Evolutionary conservation across 2,329 filamentous ascomycete species (phyloP).

Genomic region (Intubia oerlemansii): DNA sequence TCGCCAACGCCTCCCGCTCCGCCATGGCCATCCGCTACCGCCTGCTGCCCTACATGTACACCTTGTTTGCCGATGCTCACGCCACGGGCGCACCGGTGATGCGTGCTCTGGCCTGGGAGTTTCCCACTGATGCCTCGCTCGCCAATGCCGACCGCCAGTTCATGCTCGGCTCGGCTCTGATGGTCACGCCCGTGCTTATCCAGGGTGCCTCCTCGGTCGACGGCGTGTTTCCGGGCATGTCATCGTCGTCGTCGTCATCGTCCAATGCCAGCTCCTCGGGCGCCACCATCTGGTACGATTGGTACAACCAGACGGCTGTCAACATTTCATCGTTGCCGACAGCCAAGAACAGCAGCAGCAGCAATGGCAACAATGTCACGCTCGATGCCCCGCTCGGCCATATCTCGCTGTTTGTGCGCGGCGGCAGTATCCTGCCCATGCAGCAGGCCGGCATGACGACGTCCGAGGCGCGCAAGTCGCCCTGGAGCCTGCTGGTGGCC

Average conservation of each 20-base stretch:
- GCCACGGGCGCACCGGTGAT: constrained; percentile 41
- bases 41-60: constrained; percentile 69
- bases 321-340: constrained; percentile 10
- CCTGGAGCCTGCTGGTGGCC: constrained; percentile 46
- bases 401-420: constrained; percentile 51
- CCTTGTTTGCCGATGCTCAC: constrained; percentile 39
- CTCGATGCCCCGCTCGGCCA: constrained; percentile 33
- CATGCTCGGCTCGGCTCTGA: constrained; percentile 25
- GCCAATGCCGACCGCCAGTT: constrained; percentile 26
- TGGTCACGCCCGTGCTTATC: constrained; percentile 26
- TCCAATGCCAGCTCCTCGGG: no score
- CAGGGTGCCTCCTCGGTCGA: constrained; percentile 21
- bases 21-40: constrained; percentile 55
- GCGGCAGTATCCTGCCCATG: constrained; percentile 43
- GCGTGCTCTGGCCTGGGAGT: constrained; percentile 51
- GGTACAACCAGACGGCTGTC: constrained; percentile 46
- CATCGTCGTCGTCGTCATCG: neutral
- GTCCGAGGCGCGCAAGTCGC: constrained; percentile 34
- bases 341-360: no score
- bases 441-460: constrained; percentile 52
- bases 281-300: constrained; percentile 48
- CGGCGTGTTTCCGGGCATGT: constrained; percentile 25
- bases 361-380: constrained; percentile 20
- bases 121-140: constrained; percentile 28
- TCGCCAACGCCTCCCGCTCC: constrained; percentile 40